Evolutionary conservation across 2,329 filamentous ascomycete genomes (phyloP).

Genomic region (Pseudogymnoascus sp.): DNA sequence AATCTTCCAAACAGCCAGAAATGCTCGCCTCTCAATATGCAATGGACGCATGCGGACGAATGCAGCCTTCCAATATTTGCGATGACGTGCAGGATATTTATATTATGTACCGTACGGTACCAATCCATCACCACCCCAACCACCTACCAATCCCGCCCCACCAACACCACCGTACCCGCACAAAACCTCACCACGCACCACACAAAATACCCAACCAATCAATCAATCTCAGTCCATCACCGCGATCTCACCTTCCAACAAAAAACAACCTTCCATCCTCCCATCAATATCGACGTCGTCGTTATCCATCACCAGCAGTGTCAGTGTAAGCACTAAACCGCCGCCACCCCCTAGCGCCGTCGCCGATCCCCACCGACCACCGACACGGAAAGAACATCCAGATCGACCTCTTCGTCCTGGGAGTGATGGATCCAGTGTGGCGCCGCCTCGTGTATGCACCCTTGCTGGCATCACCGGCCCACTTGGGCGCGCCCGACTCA

Average conservation of each 20-base stretch:
- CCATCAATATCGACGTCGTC: background rate
- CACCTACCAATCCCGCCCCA: background rate
- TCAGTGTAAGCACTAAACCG: background rate
- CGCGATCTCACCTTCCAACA: background rate
- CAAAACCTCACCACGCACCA: background rate
- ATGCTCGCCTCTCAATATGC: background rate
- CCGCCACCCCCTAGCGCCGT: background rate
- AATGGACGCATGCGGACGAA: background rate
- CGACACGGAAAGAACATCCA: background rate
- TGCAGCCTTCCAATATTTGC: background rate
- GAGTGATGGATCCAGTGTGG: background rate
- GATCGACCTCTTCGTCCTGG: background rate
- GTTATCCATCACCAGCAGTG: background rate
- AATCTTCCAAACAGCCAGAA: background rate
- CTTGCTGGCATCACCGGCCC: background rate
- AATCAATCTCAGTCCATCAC: background rate
- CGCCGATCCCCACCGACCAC: background rate
- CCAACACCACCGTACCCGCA: background rate
- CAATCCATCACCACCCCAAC: background rate
- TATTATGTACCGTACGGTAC: background rate
- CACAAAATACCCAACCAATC: background rate
- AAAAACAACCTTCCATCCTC: background rate
- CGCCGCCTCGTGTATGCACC: constrained; percentile 2
- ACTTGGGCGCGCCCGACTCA: background rate
- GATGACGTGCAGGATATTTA: background rate